Evolutionary conservation across 2,329 filamentous ascomycete genomes (phyloP), one percentile per base, ranked within the genome.

Genomic region (Verticillium isaacii): DNA sequence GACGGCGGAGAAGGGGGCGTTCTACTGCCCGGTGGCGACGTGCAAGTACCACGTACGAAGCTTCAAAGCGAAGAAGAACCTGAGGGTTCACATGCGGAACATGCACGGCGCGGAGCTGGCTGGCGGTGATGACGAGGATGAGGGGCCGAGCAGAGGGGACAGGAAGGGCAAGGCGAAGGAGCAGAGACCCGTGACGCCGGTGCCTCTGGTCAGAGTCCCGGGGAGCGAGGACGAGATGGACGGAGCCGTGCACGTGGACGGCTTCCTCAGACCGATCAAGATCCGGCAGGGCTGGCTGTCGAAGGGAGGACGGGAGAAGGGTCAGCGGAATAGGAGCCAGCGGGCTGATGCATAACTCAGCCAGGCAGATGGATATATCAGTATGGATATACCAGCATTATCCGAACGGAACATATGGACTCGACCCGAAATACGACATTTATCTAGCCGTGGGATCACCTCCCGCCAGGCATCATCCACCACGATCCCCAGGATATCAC

Each of bases 181-280:
- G 19, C 45, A 12, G 45, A 12, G n/a, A 2, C 45, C 19, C 19
- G 32, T 17, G 25, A 56, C 29, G 29, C 17, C 25, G n/a, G 74
- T 74, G 32, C 45, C 45, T 3, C 12, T 4, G 9, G 19, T 23
- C n/a, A 7, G 73, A 71, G 60, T 9, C 7, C 17, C 70, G 36
- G 75, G 76, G 23, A 77, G 80, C 62, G 82, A 78, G 67, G 83
- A 81, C 61, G 84, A 87, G 68, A 82, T 86, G 68, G 66, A 80
- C 9, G 89, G 87, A 0, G 88, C 80, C 0, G 85, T 91, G 23
- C 89, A 91, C 67, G 81, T 86, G 1, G 89, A 92, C 71, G 86
- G 89, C 0, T 92, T 89, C 68, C 66, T 92, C 67, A 77, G 79
- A 68, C 81, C 83, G 4, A 80, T 91, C 59, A 75, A 77, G 62